A percentile compares a stretch with the other conserved stretches of the same genome.
Evolutionary conservation across 2,329 filamentous ascomycete species (phyloP).

Genomic region (Fusarium sp.): DNA sequence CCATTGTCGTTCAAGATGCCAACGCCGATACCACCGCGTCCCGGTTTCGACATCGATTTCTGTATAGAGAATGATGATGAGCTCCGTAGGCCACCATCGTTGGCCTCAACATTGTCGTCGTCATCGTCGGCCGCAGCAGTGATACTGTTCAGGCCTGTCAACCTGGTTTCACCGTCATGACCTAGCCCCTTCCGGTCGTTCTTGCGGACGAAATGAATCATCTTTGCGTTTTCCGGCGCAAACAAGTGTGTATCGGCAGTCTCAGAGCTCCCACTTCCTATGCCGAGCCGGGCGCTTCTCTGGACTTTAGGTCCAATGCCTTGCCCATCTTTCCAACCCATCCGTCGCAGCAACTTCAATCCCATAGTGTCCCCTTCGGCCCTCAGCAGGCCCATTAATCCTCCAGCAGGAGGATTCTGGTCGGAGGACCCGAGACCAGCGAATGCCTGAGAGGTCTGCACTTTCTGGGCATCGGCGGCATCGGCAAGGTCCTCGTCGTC

Average conservation of each 20-base stretch:
- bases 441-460: conserved; percentile 79
- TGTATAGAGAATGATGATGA: conserved; percentile 35
- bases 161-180: conserved; percentile 65
- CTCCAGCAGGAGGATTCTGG: conserved; percentile 61
- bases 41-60: conserved; percentile 62
- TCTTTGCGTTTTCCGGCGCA: conserved; percentile 79
- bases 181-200: conserved; percentile 76
- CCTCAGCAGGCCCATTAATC: conserved; percentile 76
- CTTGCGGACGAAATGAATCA: conserved; percentile 73
- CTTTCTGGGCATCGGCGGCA: conserved; percentile 76
- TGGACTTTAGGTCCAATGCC: conserved; percentile 89
- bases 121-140: conserved; percentile 44
- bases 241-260: conserved; percentile 73
- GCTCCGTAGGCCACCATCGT: conserved; percentile 7
- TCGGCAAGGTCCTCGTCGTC: conserved; percentile 95
- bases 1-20: conserved; percentile 92
- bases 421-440: conserved; percentile 76
- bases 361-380: conserved; percentile 85
- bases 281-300: conserved; percentile 73
- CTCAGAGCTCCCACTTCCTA: conserved; percentile 51
- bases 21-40: conserved; percentile 79
- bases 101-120: conserved; percentile 57
- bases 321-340: conserved; percentile 97
- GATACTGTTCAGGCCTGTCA: conserved; percentile 52
- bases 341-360: conserved; percentile 81